phyloP scores from a whole-genome alignment of 2,329 filamentous ascomycete genomes.

The Colletotrichum musicola region DNA sequence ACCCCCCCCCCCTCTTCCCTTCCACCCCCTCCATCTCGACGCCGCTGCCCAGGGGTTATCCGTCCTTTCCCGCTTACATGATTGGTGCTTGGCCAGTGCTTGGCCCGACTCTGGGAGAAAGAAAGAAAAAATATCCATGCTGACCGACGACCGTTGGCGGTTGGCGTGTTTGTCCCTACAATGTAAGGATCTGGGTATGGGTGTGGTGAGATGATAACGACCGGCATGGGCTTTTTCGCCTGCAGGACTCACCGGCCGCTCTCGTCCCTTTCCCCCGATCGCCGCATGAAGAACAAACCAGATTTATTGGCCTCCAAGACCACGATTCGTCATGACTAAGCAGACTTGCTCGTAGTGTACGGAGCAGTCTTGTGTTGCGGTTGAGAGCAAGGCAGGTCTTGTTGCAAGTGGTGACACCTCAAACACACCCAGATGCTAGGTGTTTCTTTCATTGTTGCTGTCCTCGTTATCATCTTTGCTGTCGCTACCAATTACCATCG shows the following conservation, averaged over 20 bases:
- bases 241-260: neutral
- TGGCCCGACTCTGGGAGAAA: slow-evolving; percentile 16
- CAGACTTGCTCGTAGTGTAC: no score
- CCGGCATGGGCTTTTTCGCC: neutral
- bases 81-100: slow-evolving; percentile 35
- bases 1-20: neutral
- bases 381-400: no score
- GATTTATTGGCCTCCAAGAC: no score
- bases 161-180: no score
- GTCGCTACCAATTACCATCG: no score
- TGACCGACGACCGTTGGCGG: neutral
- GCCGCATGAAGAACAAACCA: neutral
- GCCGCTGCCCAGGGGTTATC: slow-evolving; percentile 26
- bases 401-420: no score
- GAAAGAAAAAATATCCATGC: neutral
- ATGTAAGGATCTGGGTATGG: no score
- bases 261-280: neutral
- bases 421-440: no score
- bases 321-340: no score
- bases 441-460: no score
- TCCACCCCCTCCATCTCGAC: neutral
- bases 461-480: no score
- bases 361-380: no score
- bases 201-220: neutral
- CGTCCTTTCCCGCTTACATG: slow-evolving; percentile 17